Evolutionary conservation across 2,329 filamentous ascomycete species (phyloP).

Genomic region (Fusarium lyarnte): DNA sequence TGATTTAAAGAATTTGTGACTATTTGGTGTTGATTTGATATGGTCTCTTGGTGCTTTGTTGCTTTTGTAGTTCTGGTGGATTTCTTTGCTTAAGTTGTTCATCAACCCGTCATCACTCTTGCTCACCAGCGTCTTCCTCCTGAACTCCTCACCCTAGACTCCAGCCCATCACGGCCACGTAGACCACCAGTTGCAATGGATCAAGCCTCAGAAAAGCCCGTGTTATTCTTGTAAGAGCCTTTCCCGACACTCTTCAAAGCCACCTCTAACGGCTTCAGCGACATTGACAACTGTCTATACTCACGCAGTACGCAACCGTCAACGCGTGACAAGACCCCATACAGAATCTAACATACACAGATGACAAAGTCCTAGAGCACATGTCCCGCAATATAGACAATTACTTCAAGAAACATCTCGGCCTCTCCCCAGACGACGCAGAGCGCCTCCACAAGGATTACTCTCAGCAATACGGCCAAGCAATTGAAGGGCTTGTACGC

Average conservation of each 20-base stretch:
- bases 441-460: slow-evolving; percentile 88
- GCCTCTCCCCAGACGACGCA: slow-evolving; percentile 78
- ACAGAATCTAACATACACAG: slow-evolving; percentile 50
- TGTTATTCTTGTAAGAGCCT: slow-evolving; percentile 54
- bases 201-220: slow-evolving; percentile 42
- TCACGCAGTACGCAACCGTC: slow-evolving; percentile 72
- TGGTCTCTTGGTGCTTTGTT: neutral
- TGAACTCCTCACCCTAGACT: no score
- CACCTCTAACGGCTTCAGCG: slow-evolving; percentile 64
- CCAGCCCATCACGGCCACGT: accelerated
- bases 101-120: neutral
- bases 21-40: accelerated
- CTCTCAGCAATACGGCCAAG: slow-evolving; percentile 95
- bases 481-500: slow-evolving; percentile 91
- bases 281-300: slow-evolving; percentile 98
- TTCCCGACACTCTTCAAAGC: accelerated
- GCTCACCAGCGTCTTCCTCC: neutral
- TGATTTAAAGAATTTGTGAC: accelerated
- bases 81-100: accelerated
- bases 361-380: slow-evolving; percentile 81
- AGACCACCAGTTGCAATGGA: neutral
- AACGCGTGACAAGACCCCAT: neutral
- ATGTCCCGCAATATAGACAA: slow-evolving; percentile 84
- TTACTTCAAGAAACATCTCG: slow-evolving; percentile 74
- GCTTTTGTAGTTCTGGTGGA: accelerated